A percentile compares a stretch with the other conserved stretches of the same genome.
Evolutionary conservation across 345 rosid species (phyloP).

Genomic region (Excoecaria agallocha): DNA sequence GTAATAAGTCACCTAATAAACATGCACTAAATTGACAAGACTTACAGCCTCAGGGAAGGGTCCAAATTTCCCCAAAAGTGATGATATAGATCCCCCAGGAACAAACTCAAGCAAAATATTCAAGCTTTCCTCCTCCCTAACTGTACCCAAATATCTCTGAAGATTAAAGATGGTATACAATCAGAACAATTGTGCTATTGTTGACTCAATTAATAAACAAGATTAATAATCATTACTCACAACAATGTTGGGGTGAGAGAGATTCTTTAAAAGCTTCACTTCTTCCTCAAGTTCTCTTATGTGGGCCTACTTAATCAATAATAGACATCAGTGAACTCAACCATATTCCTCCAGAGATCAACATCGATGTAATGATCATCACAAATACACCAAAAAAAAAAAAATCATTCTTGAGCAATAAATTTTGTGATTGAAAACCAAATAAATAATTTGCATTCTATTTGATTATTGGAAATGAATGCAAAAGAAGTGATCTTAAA

Average conservation of each 20-base stretch:
- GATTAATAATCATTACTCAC: slow-evolving; percentile 41
- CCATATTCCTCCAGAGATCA: slow-evolving; percentile 1
- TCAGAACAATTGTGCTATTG: slow-evolving; percentile 19
- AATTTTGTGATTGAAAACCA: background rate
- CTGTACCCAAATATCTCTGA: slow-evolving; percentile 92
- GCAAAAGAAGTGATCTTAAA: background rate
- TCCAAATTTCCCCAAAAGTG: slow-evolving; percentile 90
- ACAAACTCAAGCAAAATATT: slow-evolving; percentile 89
- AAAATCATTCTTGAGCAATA: background rate
- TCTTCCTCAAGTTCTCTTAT: slow-evolving; percentile 92
- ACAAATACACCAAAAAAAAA: background rate
- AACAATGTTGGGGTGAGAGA: slow-evolving; percentile 87
- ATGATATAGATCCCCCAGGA: slow-evolving; percentile 92
- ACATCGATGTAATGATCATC: background rate
- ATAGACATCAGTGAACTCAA: slow-evolving; percentile 21
- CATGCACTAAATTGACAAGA: slow-evolving; percentile 14
- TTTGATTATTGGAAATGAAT: background rate
- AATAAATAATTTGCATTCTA: background rate
- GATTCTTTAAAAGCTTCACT: slow-evolving; percentile 86
- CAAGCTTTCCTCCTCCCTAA: slow-evolving; percentile 76
- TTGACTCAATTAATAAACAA: slow-evolving; percentile 13
- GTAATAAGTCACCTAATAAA: slow-evolving; percentile 17
- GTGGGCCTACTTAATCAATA: slow-evolving; percentile 53
- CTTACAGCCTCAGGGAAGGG: slow-evolving; percentile 90
- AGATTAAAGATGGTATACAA: slow-evolving; percentile 15